phyloP scores from a whole-genome alignment of 768 basidiomycete genomes.

The Wakefieldia striispora region DNA sequence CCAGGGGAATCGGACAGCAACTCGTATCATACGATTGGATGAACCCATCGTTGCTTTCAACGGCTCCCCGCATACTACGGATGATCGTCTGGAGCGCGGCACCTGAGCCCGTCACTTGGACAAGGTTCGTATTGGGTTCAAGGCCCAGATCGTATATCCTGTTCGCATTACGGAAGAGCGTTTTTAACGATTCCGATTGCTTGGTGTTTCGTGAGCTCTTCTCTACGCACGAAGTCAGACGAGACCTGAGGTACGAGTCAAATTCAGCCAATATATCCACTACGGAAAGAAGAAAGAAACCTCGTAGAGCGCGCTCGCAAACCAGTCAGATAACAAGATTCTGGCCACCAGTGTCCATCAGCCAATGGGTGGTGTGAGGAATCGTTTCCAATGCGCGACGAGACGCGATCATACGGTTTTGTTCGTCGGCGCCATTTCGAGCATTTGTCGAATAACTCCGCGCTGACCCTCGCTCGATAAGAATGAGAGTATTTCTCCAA shows the following conservation, averaged over 20 bases:
- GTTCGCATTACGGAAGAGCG: conserved; percentile 69
- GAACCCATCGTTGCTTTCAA: too few species aligned
- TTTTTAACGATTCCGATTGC: conserved; percentile 54
- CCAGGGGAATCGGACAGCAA: too few species aligned
- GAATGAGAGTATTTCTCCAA: conserved; percentile 75
- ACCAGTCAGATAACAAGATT: conserved; percentile 67
- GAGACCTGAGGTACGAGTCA: conserved; percentile 57
- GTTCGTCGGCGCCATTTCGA: conserved; percentile 73
- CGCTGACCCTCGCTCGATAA: conserved; percentile 65
- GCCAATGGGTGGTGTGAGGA: conserved; percentile 4
- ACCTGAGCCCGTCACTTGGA: background rate
- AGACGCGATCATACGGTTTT: conserved; percentile 55
- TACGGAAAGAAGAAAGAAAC: conserved; percentile 32
- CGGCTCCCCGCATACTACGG: too few species aligned
- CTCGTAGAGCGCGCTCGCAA: conserved; percentile 65
- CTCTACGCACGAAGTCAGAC: conserved; percentile 42
- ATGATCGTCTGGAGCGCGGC: too few species aligned
- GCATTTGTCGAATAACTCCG: conserved; percentile 53
- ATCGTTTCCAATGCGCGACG: background rate
- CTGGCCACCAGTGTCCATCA: conserved; percentile 58
- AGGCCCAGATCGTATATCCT: conserved; percentile 58
- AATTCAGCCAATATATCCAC: conserved; percentile 44
- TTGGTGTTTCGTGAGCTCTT: conserved; percentile 53
- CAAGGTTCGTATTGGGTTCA: conserved; percentile 23
- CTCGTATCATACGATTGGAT: too few species aligned